Evolutionary conservation across 306 rosid species (phyloP), one percentile per base, ranked within the genome.

Genomic region (Quercus aquifolioides): DNA sequence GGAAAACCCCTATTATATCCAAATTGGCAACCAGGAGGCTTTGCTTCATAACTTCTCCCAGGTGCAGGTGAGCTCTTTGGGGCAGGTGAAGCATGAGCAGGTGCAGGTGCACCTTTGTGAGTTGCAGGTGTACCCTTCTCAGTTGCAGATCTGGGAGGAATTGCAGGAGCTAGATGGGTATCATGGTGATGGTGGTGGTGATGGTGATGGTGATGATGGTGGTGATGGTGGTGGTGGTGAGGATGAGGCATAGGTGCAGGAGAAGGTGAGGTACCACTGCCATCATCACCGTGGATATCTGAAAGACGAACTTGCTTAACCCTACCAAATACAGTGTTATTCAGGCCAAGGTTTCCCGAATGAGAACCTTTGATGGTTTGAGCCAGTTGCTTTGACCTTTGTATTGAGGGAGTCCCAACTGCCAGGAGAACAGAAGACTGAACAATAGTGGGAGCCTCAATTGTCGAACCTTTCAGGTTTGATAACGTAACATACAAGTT

Each of bases 271-370:
- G 90, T 73, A 51, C 89, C 82, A 51, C 83, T 69, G 55, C 86
- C 86, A 57, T 84, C 88, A 58, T 84, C 86, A 30, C 96, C 94
- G 55, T 88, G 87, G 72, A 87, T 74, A 38, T 96, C 87, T 57
- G 98, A 92, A 77, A 94, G 96, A 26, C 85, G 92, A 74, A 94
- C 98, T 84, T 90, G 98, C 89, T 94, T 94, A 68, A 94, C 98
- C 84, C 77, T 88, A 31, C 98, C 98, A 85, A 94, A 94, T 59
- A 88, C 88, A 18, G 97, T 88, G 81, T 94, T 85, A 76, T 94
- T 90, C 85, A 94, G 87, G 84, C 98, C 98, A 57, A 94, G 94
- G 85, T 94, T 94, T 86, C 80, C 67, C 20, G 91, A 83, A 83
- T 91, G 95, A 76, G 88, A 87, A 59, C 89, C 90, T 21, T 89